These are phyloP conservation scores for Naganishia antarctica DNA, from an alignment of 768 basidiomycete species.

Conservation along the genomic window DNA sequence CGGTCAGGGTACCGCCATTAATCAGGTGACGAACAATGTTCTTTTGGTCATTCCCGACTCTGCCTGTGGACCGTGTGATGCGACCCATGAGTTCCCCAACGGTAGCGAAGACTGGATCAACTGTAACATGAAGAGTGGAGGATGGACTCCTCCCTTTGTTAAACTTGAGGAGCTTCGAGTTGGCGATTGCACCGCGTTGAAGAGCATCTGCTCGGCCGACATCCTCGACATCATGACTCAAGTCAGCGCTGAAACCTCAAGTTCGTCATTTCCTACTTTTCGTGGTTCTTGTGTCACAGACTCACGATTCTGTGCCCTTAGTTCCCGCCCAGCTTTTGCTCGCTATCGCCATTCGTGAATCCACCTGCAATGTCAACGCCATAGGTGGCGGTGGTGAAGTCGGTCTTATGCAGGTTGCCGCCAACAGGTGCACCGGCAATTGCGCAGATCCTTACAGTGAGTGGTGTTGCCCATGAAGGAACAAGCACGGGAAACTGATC, in stretches of 20 bases:
- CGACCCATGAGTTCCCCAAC: constrained; percentile 39
- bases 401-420: constrained; percentile 81
- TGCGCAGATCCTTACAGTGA: constrained; percentile 7
- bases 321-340: constrained; percentile 75
- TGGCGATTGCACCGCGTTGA: constrained; percentile 33
- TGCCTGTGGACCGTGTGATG: constrained; percentile 37
- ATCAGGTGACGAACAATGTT: constrained; percentile 17
- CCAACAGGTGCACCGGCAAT: constrained; percentile 60
- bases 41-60: constrained; percentile 2
- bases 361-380: constrained; percentile 62
- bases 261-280: constrained; percentile 31
- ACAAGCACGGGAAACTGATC: not conserved
- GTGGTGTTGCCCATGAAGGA: not conserved
- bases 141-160: constrained; percentile 68
- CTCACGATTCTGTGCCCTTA: not conserved
- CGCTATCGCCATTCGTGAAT: constrained; percentile 84
- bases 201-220: constrained; percentile 38
- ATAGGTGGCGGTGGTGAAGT: constrained; percentile 75
- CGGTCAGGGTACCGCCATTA: constrained; percentile 3
- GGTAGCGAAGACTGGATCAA: constrained; percentile 64
- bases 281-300: no score
- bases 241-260: constrained; percentile 35
- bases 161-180: constrained; percentile 52
- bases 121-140: constrained; percentile 58
- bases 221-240: constrained; percentile 41